A percentile compares a stretch with the other conserved stretches of the same genome.
phyloP scores from a whole-genome alignment of 1,139 yeast species.

The Komagataea norvegica region DNA sequence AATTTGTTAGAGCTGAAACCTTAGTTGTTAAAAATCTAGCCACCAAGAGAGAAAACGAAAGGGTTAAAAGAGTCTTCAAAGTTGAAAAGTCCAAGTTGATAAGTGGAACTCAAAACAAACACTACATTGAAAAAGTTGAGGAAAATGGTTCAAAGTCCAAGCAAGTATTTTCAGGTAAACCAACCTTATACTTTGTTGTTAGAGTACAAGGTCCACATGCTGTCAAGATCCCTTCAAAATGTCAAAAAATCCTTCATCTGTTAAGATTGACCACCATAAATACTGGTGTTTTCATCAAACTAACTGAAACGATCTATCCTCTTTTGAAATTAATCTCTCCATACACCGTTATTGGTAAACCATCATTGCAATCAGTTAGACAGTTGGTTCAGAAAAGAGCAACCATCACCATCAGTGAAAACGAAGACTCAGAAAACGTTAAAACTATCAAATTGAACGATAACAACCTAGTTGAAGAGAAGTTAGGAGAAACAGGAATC shows the following conservation, averaged over 20 bases:
- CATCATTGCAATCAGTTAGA: conserved; percentile 66
- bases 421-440: conserved; percentile 31
- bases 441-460: conserved; percentile 53
- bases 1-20: conserved; percentile 69
- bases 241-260: conserved; percentile 51
- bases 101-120: conserved; percentile 20
- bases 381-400: conserved; percentile 74
- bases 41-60: conserved; percentile 58
- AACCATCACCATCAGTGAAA: conserved; percentile 40
- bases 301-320: conserved; percentile 51
- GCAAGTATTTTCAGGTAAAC: conserved; percentile 36
- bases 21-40: conserved; percentile 62
- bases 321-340: conserved; percentile 65
- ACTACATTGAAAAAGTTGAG: conserved; percentile 27
- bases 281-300: conserved; percentile 68
- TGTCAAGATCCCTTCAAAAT: conserved; percentile 61
- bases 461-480: conserved; percentile 69
- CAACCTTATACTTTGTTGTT: conserved; percentile 57
- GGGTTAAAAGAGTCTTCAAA: conserved; percentile 58
- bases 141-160: conserved; percentile 32
- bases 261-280: conserved; percentile 56
- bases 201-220: conserved; percentile 61
- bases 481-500: conserved; percentile 62
- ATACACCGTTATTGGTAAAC: conserved; percentile 67
- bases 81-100: conserved; percentile 34